Conservation (phyloP, 305 asterid genomes). For the Ajuga reptans region DNA sequence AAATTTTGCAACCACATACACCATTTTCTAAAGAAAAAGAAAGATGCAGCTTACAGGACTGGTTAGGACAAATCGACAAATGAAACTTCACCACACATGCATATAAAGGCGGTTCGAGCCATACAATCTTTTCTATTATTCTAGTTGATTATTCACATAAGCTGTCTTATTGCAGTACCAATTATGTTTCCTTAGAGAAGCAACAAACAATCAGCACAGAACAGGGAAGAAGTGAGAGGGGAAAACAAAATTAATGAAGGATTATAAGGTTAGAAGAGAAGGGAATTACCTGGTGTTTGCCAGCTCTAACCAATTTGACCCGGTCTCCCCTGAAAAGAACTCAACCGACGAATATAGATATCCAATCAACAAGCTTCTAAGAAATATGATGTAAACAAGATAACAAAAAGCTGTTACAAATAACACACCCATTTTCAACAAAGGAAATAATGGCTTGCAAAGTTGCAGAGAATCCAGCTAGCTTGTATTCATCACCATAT, state of each 20-base stretch:
- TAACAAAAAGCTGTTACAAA: constrained; percentile 16
- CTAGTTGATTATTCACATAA: background rate
- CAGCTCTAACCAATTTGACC: constrained; percentile 85
- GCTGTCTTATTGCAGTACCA: constrained; percentile 17
- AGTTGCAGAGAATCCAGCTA: constrained; percentile 98
- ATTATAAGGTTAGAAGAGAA: constrained; percentile 2
- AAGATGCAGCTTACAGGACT: background rate
- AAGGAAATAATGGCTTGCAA: constrained; percentile 97
- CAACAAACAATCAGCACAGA: background rate
- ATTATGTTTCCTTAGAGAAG: constrained; percentile 1
- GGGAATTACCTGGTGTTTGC: constrained; percentile 82
- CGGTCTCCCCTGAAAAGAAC: constrained; percentile 72
- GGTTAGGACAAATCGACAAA: background rate
- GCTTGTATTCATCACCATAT: constrained; percentile 95
- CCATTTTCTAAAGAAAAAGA: background rate
- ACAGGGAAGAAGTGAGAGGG: background rate
- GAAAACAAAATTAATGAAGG: background rate
- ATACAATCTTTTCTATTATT: constrained; percentile 3
- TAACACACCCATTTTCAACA: constrained; percentile 84
- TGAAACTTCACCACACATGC: background rate
- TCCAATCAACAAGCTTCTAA: constrained; percentile 14
- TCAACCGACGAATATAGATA: constrained; percentile 20
- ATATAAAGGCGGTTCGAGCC: constrained; percentile 3
- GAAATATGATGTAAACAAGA: constrained; percentile 1
- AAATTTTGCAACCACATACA: background rate